Base-by-base conservation (phyloP, 768 basidiomycete genomes). In the Boletus patriciae region DNA sequence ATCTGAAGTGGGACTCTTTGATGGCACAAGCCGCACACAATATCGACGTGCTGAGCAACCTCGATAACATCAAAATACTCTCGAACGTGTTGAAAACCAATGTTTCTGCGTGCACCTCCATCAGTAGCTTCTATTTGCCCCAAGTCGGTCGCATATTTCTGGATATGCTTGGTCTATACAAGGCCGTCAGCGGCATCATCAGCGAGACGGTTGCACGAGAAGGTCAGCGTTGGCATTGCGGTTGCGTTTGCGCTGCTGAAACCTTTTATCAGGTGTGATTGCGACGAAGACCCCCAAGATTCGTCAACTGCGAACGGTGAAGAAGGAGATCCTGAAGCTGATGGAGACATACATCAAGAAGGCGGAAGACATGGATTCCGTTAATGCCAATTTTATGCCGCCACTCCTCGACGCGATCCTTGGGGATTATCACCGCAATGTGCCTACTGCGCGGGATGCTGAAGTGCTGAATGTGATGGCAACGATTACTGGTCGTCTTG, bases 301-400 rank as follows among this genome's bases (percentile, higher is more conserved):
- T 63, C 86, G 97, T 57, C 87, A 92, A 60, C 76, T 98, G 51
- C 82, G 97, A 58, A 98, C 96, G 4, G 95, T 99, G 64, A 98
- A 98, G 78, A 98, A 98, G 76, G 97, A 99, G 72, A 93, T 98
- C 45, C 74, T 99, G 62, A 95, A 94, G 77, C 75, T 98, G 50
- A 95, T 98, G 83, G 97, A 99, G 73, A 97, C 92, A 1, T 98
- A 98, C 72, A 88, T 98, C 73, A 91, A 87, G 76, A 95, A 94
- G 75, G 94, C 97, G 12, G 97, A 98, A 72, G 96, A 99, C 67
- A 80, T 97, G 34, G 96, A 98, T 49, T 83, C 90, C 13, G 92
- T 98, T 49, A 98, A 96, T 71, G 77, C 72, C 62, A 94, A 88
- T 67, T 87, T 98, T 68, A 95, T 98, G 73, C 97, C 97, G 19